Conservation (phyloP, 2,329 filamentous ascomycete species). For the Emergomyces orientalis region DNA sequence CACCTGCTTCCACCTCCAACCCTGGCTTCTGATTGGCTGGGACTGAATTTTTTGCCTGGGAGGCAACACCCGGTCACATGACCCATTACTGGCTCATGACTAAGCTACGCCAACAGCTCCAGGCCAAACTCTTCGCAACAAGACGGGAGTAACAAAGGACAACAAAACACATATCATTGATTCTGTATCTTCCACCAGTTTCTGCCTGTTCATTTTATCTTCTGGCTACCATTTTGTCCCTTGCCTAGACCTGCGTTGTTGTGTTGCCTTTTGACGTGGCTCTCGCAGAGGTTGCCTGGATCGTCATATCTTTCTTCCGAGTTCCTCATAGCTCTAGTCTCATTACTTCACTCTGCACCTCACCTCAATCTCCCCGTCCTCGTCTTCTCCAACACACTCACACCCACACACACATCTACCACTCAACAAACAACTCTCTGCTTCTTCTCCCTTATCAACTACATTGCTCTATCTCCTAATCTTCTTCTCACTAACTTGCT, state of each 20-base stretch:
- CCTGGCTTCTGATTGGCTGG: conserved; percentile 12
- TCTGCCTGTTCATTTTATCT: not conserved
- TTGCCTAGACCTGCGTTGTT: not conserved
- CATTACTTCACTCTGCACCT: conserved; percentile 1
- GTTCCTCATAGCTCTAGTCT: conserved; percentile 7
- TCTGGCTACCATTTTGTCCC: not conserved
- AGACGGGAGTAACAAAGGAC: too few relatives aligned
- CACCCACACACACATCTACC: not conserved
- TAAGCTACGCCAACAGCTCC: conserved; percentile 3
- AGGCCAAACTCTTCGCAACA: too few relatives aligned
- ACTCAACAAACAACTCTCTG: not conserved
- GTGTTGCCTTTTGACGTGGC: not conserved
- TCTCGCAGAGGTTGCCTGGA: not conserved
- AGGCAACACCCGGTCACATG: conserved; percentile 3
- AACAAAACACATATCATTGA: not conserved
- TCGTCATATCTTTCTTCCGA: conserved; percentile 9
- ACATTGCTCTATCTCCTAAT: conserved; percentile 1
- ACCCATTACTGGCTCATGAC: conserved; percentile 1
- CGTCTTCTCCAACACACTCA: not conserved
- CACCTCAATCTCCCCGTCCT: not conserved
- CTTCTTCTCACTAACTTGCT: conserved; percentile 10
- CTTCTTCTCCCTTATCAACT: not conserved
- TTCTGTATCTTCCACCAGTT: conserved; percentile 13
- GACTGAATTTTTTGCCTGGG: not conserved
- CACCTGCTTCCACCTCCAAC: conserved; percentile 11